These are phyloP conservation scores for Silene conica DNA, from an alignment of 148 eudicot genomes.

Conservation along the genomic window DNA sequence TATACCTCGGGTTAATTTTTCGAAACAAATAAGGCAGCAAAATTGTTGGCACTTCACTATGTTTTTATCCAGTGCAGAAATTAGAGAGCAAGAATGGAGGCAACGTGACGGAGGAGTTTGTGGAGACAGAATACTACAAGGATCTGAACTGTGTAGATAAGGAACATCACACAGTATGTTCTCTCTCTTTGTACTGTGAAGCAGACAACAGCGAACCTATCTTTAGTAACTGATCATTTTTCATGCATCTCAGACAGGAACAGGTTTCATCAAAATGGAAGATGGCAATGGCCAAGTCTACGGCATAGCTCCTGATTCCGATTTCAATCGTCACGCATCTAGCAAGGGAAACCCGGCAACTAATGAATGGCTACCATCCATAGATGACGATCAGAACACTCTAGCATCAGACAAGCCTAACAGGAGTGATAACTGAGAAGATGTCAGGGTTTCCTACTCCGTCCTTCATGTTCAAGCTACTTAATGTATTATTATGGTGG, in stretches of 20 bases:
- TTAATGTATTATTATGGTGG: not conserved
- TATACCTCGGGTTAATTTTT: not conserved
- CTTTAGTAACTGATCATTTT: not conserved
- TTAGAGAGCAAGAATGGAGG: conserved; percentile 35
- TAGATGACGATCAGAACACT: conserved; percentile 27
- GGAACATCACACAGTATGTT: conserved; percentile 78
- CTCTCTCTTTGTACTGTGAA: not conserved
- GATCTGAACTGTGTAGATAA: conserved; percentile 76
- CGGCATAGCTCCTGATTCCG: conserved; percentile 37
- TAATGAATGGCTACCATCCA: conserved; percentile 84
- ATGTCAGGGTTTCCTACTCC: not conserved
- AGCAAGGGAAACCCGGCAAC: conserved; percentile 85
- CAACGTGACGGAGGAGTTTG: conserved; percentile 63
- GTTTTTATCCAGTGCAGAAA: conserved; percentile 45
- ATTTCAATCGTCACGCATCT: conserved; percentile 36
- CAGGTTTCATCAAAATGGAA: conserved; percentile 81
- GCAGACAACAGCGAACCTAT: not conserved
- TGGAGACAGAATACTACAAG: conserved; percentile 91
- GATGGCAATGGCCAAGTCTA: conserved; percentile 29
- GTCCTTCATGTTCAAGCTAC: conserved; percentile 1
- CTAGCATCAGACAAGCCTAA: conserved; percentile 51
- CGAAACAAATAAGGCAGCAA: not conserved
- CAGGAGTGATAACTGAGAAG: conserved; percentile 61
- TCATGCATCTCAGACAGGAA: conserved; percentile 58
- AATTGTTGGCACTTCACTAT: not conserved